Percentiles rank a stretch among this genome's conserved stretches.
These are phyloP conservation scores for Cryptococcus sp. DNA, from an alignment of 1,284 basidiomycete species.

Conservation along the genomic window DNA sequence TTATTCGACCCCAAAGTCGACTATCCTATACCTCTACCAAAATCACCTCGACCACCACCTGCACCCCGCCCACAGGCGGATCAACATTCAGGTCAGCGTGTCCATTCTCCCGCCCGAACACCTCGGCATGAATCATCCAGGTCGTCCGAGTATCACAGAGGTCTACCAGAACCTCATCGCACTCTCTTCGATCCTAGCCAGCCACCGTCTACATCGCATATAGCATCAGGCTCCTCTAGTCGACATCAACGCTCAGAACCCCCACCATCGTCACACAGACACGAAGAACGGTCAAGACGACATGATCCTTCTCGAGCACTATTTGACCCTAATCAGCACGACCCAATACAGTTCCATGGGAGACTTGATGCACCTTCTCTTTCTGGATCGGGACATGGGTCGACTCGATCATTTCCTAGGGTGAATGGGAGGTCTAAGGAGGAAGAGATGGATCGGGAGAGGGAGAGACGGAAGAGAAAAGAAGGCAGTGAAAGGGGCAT, in stretches of 20 bases:
- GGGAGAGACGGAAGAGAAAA: constrained; percentile 41
- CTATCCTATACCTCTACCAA: background rate
- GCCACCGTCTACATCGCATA: background rate
- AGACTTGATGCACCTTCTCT: constrained; percentile 1
- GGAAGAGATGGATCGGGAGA: constrained; percentile 43
- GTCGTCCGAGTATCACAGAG: constrained; percentile 14
- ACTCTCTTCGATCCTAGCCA: background rate
- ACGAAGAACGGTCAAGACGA: constrained; percentile 1
- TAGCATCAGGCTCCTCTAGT: background rate
- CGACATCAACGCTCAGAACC: background rate
- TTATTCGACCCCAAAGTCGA: constrained; percentile 12
- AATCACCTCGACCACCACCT: background rate
- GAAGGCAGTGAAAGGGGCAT: constrained; percentile 44
- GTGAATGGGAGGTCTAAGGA: constrained; percentile 26
- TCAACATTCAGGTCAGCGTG: background rate
- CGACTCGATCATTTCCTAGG: background rate
- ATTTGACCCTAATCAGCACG: constrained; percentile 53
- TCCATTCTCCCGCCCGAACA: background rate
- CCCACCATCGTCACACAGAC: background rate
- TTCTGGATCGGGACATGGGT: constrained; percentile 3
- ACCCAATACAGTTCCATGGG: constrained; percentile 48
- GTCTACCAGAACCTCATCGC: background rate
- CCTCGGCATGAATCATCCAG: background rate
- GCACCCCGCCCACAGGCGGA: background rate
- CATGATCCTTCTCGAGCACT: constrained; percentile 34